Evolutionary conservation across 768 basidiomycete species (phyloP).

Genomic region (Serendipita indica): DNA sequence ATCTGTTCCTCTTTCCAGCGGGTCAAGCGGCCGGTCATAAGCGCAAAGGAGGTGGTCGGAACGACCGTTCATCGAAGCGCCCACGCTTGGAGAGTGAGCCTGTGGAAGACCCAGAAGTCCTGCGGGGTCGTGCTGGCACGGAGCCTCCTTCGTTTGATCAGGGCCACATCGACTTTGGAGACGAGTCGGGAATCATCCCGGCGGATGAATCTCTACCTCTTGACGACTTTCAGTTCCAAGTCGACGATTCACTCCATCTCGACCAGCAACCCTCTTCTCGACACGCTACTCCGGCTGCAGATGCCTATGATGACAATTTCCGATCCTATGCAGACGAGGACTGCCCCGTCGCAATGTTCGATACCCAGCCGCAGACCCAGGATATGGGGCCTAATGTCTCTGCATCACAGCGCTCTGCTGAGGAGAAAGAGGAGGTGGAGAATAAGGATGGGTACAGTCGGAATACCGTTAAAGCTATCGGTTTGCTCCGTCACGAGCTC

Average conservation of each 20-base stretch:
- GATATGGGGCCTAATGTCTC: constrained; percentile 22
- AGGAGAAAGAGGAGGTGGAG: constrained; percentile 14
- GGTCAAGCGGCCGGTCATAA: constrained; percentile 34
- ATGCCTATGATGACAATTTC: constrained; percentile 43
- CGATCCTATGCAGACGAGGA: constrained; percentile 51
- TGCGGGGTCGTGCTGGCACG: constrained; percentile 52
- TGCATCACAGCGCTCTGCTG: constrained; percentile 11
- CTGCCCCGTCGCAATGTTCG: constrained; percentile 74
- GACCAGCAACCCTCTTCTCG: constrained; percentile 21
- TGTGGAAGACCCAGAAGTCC: constrained; percentile 41
- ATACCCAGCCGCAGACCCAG: constrained; percentile 39
- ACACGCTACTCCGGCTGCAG: constrained; percentile 51
- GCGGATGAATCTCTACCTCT: constrained; percentile 19
- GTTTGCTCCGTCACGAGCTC: constrained; percentile 58
- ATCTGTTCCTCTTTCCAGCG: constrained; percentile 69
- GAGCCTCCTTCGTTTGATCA: constrained; percentile 37
- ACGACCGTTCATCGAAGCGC: constrained; percentile 42
- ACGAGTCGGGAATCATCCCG: constrained; percentile 27
- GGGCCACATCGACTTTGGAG: constrained; percentile 38
- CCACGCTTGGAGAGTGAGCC: constrained; percentile 34
- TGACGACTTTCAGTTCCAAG: constrained; percentile 62
- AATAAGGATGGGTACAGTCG: constrained; percentile 43
- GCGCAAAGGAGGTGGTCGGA: constrained; percentile 43
- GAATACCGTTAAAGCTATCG: constrained; percentile 76
- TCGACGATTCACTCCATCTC: constrained; percentile 36